Conservation (phyloP, 2,329 filamentous ascomycete species). For the Colletotrichum tropicicola region DNA sequence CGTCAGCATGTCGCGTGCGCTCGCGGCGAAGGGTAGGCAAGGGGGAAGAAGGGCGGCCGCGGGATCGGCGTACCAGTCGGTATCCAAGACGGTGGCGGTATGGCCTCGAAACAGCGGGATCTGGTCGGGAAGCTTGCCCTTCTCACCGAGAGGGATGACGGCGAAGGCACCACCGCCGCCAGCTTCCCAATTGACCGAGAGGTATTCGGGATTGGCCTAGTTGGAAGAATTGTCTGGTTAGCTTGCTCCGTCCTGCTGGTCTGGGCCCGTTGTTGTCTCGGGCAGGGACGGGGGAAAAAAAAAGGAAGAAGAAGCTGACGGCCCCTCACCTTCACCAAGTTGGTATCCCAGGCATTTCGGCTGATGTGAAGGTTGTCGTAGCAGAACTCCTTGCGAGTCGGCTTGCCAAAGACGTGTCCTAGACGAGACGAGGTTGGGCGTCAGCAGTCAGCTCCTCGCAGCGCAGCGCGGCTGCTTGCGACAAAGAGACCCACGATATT, state of each 20-base stretch:
- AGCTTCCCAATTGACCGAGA: slow-evolving; percentile 98
- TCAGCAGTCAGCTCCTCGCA: slow-evolving; percentile 36
- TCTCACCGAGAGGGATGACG: slow-evolving; percentile 90
- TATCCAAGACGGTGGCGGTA: slow-evolving; percentile 94
- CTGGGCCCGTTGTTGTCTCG: slow-evolving; percentile 14
- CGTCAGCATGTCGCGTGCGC: slow-evolving; percentile 38
- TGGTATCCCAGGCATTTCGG: slow-evolving; percentile 99
- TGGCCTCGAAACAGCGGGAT: slow-evolving; percentile 96
- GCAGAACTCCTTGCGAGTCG: slow-evolving; percentile 96
- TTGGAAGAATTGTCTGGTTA: not conserved
- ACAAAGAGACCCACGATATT: slow-evolving; percentile 65
- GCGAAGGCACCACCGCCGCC: slow-evolving; percentile 96
- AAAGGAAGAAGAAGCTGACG: not conserved
- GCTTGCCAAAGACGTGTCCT: slow-evolving; percentile 99
- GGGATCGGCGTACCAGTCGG: slow-evolving; percentile 80
- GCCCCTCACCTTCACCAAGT: slow-evolving; percentile 86
- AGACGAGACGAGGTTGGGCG: slow-evolving; percentile 31
- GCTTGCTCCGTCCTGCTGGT: not conserved
- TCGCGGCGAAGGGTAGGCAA: not conserved
- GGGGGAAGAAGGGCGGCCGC: slow-evolving; percentile 29
- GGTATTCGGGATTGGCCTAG: slow-evolving; percentile 92
- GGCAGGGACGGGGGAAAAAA: not conserved
- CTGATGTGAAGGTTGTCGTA: slow-evolving; percentile 98
- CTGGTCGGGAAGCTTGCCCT: slow-evolving; percentile 88
- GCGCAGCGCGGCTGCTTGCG: slow-evolving; percentile 37